Evolutionary conservation across 306 rosid species (phyloP), one percentile per base, ranked within the genome.

Genomic region (Cucurbita argyrosperma): DNA sequence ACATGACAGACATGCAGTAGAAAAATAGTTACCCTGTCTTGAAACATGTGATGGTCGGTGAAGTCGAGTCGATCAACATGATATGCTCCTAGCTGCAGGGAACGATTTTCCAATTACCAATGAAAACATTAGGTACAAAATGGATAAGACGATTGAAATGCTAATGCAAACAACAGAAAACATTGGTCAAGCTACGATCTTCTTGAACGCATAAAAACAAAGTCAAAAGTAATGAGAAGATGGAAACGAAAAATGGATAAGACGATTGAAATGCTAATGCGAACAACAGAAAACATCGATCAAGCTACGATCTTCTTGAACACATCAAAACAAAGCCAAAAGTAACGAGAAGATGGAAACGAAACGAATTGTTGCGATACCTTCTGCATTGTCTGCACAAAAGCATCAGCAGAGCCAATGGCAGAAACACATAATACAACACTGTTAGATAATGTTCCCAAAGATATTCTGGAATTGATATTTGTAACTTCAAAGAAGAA

Each of bases 351-450:
- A 26, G 10, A 58, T 18, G 58, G 65, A 19, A 5, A n/a, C 16
- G n/a, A 52, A 82, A 77, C 50, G 39, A 65, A 61, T 19, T 0
- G 11, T 39, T 37, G 30, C 12, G 8, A n/a, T 84, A 90, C 97
- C 97, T 87, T 85, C 79, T 80, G 86, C 55, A 88, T 79, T 47
- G 76, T 87, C 85, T 75, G 82, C 79, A 83, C 97, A 83, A 94
- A 89, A 74, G 97, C 72, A 57, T 86, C 84, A 13, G 98, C 87
- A 79, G 97, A 94, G 78, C 88, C 98, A 79, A 94, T 84, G 72
- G 97, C 96, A 70, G 97, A 89, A 71, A 90, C 83, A 3, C 98
- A 93, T 76, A 90, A 81, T 76, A 86, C 75, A 60, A 75, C 39
- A 53, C 84, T 83, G 54, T 83, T 60, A 18, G 57, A 63, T 75